Conservation (phyloP, 305 asterid species). For the Ruellia speciosa region DNA sequence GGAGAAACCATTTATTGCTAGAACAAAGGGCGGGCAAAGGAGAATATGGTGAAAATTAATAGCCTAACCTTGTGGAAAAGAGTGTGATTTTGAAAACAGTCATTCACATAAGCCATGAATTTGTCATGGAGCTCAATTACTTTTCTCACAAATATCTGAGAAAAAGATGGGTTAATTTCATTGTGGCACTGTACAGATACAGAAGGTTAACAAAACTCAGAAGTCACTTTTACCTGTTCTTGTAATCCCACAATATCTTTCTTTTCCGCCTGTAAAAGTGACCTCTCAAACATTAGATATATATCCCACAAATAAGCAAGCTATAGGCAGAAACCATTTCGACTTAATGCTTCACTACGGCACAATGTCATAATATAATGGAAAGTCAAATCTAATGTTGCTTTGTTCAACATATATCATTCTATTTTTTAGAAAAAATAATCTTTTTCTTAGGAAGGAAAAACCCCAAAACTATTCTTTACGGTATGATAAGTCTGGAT, state of each 20-base stretch:
- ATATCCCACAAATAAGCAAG: slow-evolving; percentile 2
- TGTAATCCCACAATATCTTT: slow-evolving; percentile 78
- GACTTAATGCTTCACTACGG: neutral
- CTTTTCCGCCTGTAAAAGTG: slow-evolving; percentile 84
- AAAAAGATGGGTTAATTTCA: slow-evolving; percentile 20
- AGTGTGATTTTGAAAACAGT: slow-evolving; percentile 75
- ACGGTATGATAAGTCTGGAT: no score
- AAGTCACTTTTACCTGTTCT: slow-evolving; percentile 73
- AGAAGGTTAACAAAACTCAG: slow-evolving; percentile 11
- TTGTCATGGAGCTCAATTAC: slow-evolving; percentile 93
- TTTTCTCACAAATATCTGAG: slow-evolving; percentile 79
- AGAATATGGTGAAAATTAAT: slow-evolving; percentile 14
- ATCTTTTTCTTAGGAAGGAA: no score
- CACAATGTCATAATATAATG: no score
- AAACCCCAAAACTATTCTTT: no score
- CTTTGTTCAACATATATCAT: no score
- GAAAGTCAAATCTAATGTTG: no score
- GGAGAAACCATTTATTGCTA: neutral
- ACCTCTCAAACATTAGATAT: slow-evolving; percentile 17
- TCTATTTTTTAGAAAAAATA: no score
- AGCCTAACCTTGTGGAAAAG: slow-evolving; percentile 82
- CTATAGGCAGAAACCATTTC: slow-evolving; percentile 5
- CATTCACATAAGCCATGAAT: slow-evolving; percentile 78
- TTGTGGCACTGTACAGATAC: slow-evolving; percentile 19
- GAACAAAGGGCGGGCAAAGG: neutral